Percentiles rank a stretch among this genome's conserved stretches.
Evolutionary conservation across 768 basidiomycete genomes (phyloP).

Genomic region (Cystofilobasidium capitatum): DNA sequence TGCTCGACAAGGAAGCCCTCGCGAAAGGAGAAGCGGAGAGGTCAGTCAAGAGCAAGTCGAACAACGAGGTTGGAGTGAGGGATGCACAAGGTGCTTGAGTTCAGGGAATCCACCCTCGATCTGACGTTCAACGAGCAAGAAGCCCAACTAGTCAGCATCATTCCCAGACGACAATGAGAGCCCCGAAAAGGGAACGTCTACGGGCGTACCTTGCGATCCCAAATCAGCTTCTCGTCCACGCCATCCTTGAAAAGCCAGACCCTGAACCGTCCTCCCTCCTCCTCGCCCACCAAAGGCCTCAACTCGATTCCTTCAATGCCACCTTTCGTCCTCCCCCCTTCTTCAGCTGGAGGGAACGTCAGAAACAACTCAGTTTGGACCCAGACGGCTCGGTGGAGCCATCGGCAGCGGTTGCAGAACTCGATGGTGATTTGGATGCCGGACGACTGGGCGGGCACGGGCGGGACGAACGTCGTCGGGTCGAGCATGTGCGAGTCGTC

Average conservation of each 20-base stretch:
- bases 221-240: slow-evolving; percentile 43
- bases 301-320: slow-evolving; percentile 55
- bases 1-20: slow-evolving; percentile 39
- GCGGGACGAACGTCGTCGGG: slow-evolving; percentile 32
- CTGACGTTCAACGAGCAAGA: slow-evolving; percentile 19
- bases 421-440: slow-evolving; percentile 66
- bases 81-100: slow-evolving; percentile 64
- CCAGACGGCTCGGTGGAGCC: slow-evolving; percentile 58
- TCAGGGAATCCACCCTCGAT: slow-evolving; percentile 83
- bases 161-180: not conserved
- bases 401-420: slow-evolving; percentile 64
- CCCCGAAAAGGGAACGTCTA: too few species aligned
- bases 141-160: not conserved
- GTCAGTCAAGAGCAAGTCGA: not conserved
- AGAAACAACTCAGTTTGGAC: slow-evolving; percentile 82
- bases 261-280: slow-evolving; percentile 81
- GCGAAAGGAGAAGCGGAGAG: slow-evolving; percentile 26
- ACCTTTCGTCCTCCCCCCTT: too few species aligned
- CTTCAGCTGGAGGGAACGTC: slow-evolving; percentile 86
- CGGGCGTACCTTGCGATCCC: slow-evolving; percentile 78
- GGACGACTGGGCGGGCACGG: slow-evolving; percentile 18
- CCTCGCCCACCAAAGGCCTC: slow-evolving; percentile 63
- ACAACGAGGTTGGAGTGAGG: not conserved
- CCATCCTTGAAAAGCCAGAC: slow-evolving; percentile 60
- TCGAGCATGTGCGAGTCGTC: slow-evolving; percentile 25